Evolutionary conservation across 2,329 filamentous ascomycete species (phyloP).

Genomic region (Aspergillus sp.): DNA sequence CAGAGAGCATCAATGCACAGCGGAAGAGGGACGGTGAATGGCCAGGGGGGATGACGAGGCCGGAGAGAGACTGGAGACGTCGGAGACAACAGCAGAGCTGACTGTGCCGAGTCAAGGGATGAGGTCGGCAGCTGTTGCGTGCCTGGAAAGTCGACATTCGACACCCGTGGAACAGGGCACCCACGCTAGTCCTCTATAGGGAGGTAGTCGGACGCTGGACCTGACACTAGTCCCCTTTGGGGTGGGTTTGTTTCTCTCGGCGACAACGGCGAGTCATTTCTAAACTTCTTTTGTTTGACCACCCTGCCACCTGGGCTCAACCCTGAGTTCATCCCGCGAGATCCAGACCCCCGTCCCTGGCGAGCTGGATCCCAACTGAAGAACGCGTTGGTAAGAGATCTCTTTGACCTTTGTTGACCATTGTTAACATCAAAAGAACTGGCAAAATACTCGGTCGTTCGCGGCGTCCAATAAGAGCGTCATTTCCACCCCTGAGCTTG

Average conservation of each 20-base stretch:
- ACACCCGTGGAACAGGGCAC: conserved; percentile 15
- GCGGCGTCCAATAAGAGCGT: background rate
- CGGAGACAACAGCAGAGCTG: background rate
- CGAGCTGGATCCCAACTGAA: no score
- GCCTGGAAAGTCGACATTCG: conserved; percentile 10
- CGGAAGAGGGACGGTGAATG: background rate
- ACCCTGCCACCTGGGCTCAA: no score
- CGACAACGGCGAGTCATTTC: background rate
- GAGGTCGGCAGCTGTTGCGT: background rate
- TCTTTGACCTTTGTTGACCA: no score
- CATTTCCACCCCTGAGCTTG: conserved; percentile 6
- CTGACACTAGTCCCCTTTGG: conserved; percentile 6
- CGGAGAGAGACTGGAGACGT: background rate
- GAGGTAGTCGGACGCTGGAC: background rate
- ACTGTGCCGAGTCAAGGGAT: background rate
- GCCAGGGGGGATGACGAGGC: background rate
- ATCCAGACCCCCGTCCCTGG: no score
- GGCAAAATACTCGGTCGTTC: background rate
- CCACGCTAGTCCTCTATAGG: background rate
- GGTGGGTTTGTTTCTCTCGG: background rate
- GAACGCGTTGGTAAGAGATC: no score
- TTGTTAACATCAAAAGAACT: no score
- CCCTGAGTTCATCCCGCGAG: no score
- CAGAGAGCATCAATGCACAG: background rate
- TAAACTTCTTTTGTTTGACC: background rate